Evolutionary conservation across 148 eudicot genomes (phyloP).

Genomic region (Gaultheria prostrata): DNA sequence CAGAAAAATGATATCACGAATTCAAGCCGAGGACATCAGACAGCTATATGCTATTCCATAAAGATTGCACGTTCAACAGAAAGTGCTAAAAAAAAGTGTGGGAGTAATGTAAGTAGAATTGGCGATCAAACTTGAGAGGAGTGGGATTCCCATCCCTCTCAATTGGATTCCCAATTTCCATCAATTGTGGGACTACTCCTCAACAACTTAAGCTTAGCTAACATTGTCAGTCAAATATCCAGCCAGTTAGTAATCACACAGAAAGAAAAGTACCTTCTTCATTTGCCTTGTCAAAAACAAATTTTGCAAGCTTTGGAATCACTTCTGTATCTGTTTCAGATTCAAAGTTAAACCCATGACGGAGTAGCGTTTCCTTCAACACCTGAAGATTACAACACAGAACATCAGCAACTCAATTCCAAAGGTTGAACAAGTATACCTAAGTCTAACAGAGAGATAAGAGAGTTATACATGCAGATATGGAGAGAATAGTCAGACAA

Average conservation of each 20-base stretch:
- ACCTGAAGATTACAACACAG: conserved; percentile 47
- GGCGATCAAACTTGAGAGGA: not conserved
- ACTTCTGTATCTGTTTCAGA: conserved; percentile 99
- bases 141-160: not conserved
- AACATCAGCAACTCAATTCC: not conserved
- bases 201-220: not conserved
- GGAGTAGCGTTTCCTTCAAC: conserved; percentile 74
- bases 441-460: no score
- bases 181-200: not conserved
- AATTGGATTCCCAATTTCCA: not conserved
- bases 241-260: not conserved
- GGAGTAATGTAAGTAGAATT: not conserved
- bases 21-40: not conserved
- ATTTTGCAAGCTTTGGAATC: conserved; percentile 98
- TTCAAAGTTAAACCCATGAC: conserved; percentile 89
- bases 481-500: not conserved
- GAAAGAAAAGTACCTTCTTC: conserved; percentile 55
- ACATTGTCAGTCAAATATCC: not conserved
- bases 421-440: not conserved
- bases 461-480: not conserved
- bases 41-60: not conserved
- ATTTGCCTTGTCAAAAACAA: conserved; percentile 86
- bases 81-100: not conserved
- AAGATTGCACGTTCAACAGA: not conserved
- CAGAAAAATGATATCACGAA: not conserved